These are phyloP conservation scores for Lavandula angustifolia DNA, from an alignment of 257 asterid species.

Conservation along the genomic window DNA sequence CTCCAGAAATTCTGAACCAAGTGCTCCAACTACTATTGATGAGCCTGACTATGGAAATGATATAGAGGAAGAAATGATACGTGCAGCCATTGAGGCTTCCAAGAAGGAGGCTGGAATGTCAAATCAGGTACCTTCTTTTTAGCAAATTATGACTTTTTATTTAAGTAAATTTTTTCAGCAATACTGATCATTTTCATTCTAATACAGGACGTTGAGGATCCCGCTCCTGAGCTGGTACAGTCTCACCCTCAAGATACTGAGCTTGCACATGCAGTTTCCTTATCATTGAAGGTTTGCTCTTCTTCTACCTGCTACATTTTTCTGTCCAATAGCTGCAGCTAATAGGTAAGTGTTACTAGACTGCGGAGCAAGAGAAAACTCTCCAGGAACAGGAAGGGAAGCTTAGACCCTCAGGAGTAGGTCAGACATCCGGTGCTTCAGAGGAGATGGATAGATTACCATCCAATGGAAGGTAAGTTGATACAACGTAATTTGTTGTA, in stretches of 20 bases:
- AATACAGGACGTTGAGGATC: slow-evolving; percentile 48
- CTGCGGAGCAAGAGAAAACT: slow-evolving; percentile 76
- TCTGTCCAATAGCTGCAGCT: slow-evolving; percentile 25
- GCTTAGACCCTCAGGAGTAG: slow-evolving; percentile 45
- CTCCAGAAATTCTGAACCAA: slow-evolving; percentile 39
- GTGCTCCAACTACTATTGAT: slow-evolving; percentile 60
- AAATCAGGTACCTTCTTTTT: slow-evolving; percentile 28
- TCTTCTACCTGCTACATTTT: slow-evolving; percentile 11
- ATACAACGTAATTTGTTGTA: too few species aligned
- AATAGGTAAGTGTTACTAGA: slow-evolving; percentile 50
- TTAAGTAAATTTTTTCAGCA: slow-evolving; percentile 23
- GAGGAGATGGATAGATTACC: slow-evolving; percentile 48
- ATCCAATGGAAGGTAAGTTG: slow-evolving; percentile 62
- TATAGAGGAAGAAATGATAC: slow-evolving; percentile 96
- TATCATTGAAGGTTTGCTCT: slow-evolving; percentile 65
- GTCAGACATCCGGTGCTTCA: slow-evolving; percentile 39
- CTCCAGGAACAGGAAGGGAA: slow-evolving; percentile 49
- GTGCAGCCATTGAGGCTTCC: slow-evolving; percentile 99
- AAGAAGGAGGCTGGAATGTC: slow-evolving; percentile 69
- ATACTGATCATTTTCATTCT: slow-evolving; percentile 23
- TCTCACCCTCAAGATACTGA: slow-evolving; percentile 60
- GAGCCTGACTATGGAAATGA: slow-evolving; percentile 69
- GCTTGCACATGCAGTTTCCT: slow-evolving; percentile 69
- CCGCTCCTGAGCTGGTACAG: slow-evolving; percentile 43
- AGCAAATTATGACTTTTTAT: slow-evolving; percentile 24